These are phyloP conservation scores for Albophoma yamanashiensis DNA, from an alignment of 2,329 filamentous ascomycete genomes.

Conservation along the genomic window DNA sequence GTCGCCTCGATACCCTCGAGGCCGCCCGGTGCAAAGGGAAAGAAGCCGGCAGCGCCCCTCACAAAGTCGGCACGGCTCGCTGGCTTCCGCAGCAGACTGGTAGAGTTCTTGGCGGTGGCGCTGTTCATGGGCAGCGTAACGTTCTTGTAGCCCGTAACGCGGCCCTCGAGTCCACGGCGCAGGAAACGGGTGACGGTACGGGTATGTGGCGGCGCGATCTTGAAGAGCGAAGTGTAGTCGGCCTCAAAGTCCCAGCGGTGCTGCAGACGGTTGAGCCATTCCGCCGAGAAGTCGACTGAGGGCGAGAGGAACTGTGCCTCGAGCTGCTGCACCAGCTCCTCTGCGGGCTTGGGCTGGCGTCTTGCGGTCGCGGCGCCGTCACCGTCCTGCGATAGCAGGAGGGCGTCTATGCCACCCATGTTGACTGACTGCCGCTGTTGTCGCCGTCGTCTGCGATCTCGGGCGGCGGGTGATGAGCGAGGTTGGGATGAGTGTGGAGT, in stretches of 20 bases:
- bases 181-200: constrained; percentile 91
- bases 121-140: constrained; percentile 85
- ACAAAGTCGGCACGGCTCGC: constrained; percentile 85
- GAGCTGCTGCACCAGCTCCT: constrained; percentile 58
- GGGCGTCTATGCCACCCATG: constrained; percentile 24
- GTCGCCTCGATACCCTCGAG: constrained; percentile 78
- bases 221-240: constrained; percentile 76
- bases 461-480: neutral
- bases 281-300: constrained; percentile 64
- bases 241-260: constrained; percentile 77
- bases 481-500: neutral
- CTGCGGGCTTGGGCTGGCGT: constrained; percentile 30
- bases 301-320: constrained; percentile 72
- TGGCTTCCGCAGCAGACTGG: constrained; percentile 76
- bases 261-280: constrained; percentile 84
- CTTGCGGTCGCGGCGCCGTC: constrained; percentile 3
- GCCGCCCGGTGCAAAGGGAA: constrained; percentile 86
- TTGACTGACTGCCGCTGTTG: neutral
- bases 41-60: constrained; percentile 83
- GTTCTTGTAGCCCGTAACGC: constrained; percentile 87
- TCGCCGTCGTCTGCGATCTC: neutral
- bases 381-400: constrained; percentile 19
- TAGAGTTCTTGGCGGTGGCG: constrained; percentile 90
- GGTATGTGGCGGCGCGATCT: constrained; percentile 81
- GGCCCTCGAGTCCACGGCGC: constrained; percentile 81